These are phyloP conservation scores for Phytophthora megakarya DNA, from an alignment of 352 stramenopile species.

Conservation along the genomic window DNA sequence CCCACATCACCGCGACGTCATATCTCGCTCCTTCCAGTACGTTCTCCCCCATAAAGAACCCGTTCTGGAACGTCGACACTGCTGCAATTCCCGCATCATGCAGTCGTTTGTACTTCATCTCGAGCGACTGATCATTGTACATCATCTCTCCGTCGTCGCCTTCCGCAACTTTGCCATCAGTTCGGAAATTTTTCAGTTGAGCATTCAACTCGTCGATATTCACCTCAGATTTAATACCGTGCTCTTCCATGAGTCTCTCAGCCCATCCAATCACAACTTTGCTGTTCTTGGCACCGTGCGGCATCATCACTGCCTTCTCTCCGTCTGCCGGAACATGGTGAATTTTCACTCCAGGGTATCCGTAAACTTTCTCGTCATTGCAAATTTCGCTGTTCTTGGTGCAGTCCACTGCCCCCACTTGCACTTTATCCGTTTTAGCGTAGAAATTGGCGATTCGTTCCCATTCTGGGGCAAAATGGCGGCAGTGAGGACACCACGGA, in stretches of 20 bases:
- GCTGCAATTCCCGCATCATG: slow-evolving; percentile 70
- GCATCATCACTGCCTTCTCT: slow-evolving; percentile 33
- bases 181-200: slow-evolving; percentile 53
- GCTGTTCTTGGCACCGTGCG: slow-evolving; percentile 38
- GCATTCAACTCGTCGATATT: slow-evolving; percentile 48
- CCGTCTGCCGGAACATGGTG: slow-evolving; percentile 63
- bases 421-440: slow-evolving; percentile 50
- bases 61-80: slow-evolving; percentile 72
- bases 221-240: slow-evolving; percentile 60
- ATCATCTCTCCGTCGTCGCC: slow-evolving; percentile 20
- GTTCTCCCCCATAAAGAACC: slow-evolving; percentile 69
- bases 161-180: slow-evolving; percentile 35
- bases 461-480: slow-evolving; percentile 73
- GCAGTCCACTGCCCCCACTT: slow-evolving; percentile 82
- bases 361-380: slow-evolving; percentile 61
- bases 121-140: slow-evolving; percentile 50
- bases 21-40: slow-evolving; percentile 72
- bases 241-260: slow-evolving; percentile 57
- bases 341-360: slow-evolving; percentile 73
- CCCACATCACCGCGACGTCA: slow-evolving; percentile 64
- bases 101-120: slow-evolving; percentile 72
- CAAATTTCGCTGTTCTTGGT: slow-evolving; percentile 62
- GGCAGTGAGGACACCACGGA: slow-evolving; percentile 85
- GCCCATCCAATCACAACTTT: slow-evolving; percentile 66
- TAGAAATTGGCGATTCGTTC: slow-evolving; percentile 79